Base-by-base conservation (phyloP, 805 yeast species). In the Monosporozyma servazzii region DNA sequence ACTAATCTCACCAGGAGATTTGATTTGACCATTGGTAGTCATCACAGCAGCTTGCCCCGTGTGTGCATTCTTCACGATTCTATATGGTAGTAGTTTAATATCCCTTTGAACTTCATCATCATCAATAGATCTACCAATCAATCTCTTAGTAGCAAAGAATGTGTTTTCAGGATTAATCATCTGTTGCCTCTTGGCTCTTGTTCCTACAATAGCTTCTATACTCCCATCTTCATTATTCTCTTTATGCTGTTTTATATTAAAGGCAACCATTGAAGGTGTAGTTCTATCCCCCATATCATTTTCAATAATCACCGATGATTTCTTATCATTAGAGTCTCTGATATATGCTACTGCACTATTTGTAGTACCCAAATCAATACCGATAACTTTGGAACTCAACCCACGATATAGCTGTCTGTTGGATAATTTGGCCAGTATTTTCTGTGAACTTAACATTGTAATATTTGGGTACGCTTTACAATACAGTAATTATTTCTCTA, bases 311-410 rank as follows among this genome's bases (percentile, higher is more conserved):
- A 73, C 72, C 27, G 88, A 81, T 45, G 84, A 84, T 59, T 79
- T 78, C 71, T 83, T 81, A 51, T 84, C 72, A 10, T 55, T 54
- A 1, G 68, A 58, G 49, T 66, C 65, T 44, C 64, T 56, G 20
- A 67, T 64, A 48, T 66, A 65, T 9, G 95, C 95, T 31, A 86
- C 91, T 2, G 93, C 95, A 44, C 91, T 84, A 69, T 86, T 86
- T 44, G 95, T 86, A 21, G 95, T 86, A 27, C 95, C 95, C 51
- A 86, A 68, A 67, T 86, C 95, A 56, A 86, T 86, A 52, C 95
- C 95, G 48, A 84, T 79, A 4, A 84, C 88, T 48, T 59, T 62
- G 6, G 52, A 50, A 31, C 51, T 44, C 13, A 43, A 31, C 4
- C 9, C 21, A n/a, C 51, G 37, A 6, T 7, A 40, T 11, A 29